These are phyloP conservation scores for Phalaenopsis aphrodite DNA, from an alignment of 106 monocot genomes.

Conservation along the genomic window DNA sequence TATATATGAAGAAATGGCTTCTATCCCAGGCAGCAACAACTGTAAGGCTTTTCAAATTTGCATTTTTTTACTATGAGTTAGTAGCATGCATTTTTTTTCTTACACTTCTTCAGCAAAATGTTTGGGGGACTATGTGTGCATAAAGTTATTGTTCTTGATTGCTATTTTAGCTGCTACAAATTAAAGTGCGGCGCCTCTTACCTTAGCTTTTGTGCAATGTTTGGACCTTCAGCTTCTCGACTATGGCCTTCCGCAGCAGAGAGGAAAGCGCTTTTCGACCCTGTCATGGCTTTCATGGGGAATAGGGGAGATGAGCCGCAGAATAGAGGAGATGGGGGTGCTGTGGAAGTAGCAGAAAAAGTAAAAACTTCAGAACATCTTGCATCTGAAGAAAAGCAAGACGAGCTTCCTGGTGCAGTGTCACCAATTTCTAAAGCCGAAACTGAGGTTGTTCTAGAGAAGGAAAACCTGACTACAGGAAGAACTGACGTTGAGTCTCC, in stretches of 20 bases:
- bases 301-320: conserved; percentile 27
- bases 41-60: neutral
- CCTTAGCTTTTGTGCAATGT: conserved; percentile 1
- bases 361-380: conserved; percentile 23
- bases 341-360: conserved; percentile 26
- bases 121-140: neutral
- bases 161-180: neutral
- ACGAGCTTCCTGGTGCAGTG: conserved; percentile 13
- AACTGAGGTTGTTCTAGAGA: conserved; percentile 7
- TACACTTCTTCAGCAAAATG: neutral
- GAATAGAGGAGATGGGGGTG: conserved; percentile 3
- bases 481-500: conserved; percentile 10
- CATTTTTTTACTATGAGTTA: neutral
- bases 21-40: neutral
- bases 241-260: conserved; percentile 67
- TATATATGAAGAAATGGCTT: neutral
- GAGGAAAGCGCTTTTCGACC: conserved; percentile 57
- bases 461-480: conserved; percentile 17
- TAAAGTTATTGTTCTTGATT: neutral
- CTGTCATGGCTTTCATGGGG: conserved; percentile 86
- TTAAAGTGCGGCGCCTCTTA: neutral
- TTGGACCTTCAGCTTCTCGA: conserved; percentile 48
- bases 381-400: conserved; percentile 20
- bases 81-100: neutral
- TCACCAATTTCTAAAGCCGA: conserved; percentile 13